Evolutionary conservation across 352 stramenopile genomes (phyloP), one percentile per base, ranked within the genome.

Genomic region (Globisporangium okanoganense): DNA sequence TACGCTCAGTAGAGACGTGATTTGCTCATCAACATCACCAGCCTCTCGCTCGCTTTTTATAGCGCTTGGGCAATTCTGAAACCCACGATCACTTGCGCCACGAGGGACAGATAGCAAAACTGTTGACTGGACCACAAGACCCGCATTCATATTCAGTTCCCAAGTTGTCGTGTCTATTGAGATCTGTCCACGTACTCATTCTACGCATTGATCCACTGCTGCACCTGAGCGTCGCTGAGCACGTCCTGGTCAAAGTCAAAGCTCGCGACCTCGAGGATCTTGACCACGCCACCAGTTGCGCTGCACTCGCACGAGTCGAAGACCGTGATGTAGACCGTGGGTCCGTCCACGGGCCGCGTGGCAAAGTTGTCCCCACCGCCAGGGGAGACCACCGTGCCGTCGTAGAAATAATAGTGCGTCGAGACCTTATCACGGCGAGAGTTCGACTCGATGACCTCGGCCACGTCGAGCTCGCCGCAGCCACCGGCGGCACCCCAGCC

Each of bases 281-380:
- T 87, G 58, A 90, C 76, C 8, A 77, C 54, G 9, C 76, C 29
- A 33, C 29, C 29, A 33, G 29, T 33, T 33, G 3, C 77, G 3
- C 75, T 48, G 69, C 71, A 9, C 61, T 33, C 38, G 29, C 29
- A 33, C 38, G 38, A 20, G 56, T 92, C 77, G 18, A 92, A 78
- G 55, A 90, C 69, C 43, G 71, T 82, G 8, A 90, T 55, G 69
- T 90, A 92, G 5, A 80, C 70, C 0, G 74, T 84, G 6, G 67
- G 62, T 1, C 35, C 33, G 31, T 75, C 51, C 3, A 63, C 56
- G 6, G 71, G 71, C 7, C 71, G 71, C 1, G 61, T 35, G 12
- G 68, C 71, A 27, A 64, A 78, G 61, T 78, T 78, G 67, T 78
- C 67, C 5, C 58, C 60, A 24, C 68, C 65, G 13, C 3, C 29